Evolutionary conservation across 2,329 filamentous ascomycete species (phyloP).

Genomic region (Paecilomyces fulvus): DNA sequence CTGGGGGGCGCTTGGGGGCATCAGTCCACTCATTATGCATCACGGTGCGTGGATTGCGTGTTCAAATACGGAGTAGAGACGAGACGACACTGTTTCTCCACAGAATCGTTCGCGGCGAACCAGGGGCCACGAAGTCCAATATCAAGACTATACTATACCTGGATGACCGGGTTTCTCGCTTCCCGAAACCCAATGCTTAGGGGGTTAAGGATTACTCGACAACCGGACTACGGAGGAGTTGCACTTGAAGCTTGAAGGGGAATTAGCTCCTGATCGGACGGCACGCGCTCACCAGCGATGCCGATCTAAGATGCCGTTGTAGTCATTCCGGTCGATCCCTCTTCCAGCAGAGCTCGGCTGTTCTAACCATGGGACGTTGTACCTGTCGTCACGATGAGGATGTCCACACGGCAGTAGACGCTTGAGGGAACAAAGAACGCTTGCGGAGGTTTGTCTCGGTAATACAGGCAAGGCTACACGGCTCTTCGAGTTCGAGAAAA

Average conservation of each 20-base stretch:
- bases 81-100: background rate
- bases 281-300: background rate
- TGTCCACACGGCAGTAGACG: background rate
- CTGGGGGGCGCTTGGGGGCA: background rate
- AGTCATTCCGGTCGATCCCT: background rate
- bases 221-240: background rate
- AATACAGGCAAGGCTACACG: background rate
- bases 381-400: background rate
- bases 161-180: background rate
- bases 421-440: background rate
- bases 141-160: background rate
- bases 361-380: background rate
- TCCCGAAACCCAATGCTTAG: background rate
- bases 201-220: background rate
- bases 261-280: background rate
- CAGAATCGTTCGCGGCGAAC: background rate
- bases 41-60: background rate
- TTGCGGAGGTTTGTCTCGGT: background rate
- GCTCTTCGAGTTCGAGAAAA: background rate
- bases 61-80: background rate
- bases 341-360: background rate
- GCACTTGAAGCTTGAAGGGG: background rate
- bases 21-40: background rate
- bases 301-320: background rate
- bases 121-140: background rate